Base-by-base conservation (phyloP, 495 filamentous ascomycete genomes). In the Polyplosphaeria fusca region DNA sequence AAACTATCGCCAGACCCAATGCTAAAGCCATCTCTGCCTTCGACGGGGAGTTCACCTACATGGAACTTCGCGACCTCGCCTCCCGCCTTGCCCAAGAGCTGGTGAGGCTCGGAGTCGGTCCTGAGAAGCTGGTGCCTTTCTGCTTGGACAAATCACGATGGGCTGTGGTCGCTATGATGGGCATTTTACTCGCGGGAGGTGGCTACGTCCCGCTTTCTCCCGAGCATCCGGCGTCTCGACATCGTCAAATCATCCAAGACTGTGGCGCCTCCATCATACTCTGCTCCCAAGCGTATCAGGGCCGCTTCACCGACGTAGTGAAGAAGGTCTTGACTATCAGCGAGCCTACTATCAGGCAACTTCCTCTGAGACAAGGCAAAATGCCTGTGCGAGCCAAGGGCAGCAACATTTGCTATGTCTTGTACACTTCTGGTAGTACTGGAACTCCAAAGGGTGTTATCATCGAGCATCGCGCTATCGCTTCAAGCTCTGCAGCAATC, bases 181-280 rank as follows among this genome's bases (percentile, higher is more conserved):
- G 70, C n/a, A 68, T 82, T 26, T 71, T 82, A 66, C 79, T 79
- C 47, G 69, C 80, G 11, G 79, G 80, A 25, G 76, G 67, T 5
- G 73, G 71, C 0, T 80, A 80, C 57, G 81, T 85, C 20, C 81
- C 80, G 2, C 66, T 85, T 19, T 80, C 84, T 28, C 77, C 82
- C 12, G 70, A 71, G 3, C 80, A 86, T 52, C 82, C 82, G 14
- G 65, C 65, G 9, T 66, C 71, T 42, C 76, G 83, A 2, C 65
- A 76, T 35, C 64, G 74, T n/a, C 58, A 69, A 4, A 72, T 76
- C 57, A 59, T 76, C 16, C 54, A 68, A 4, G 71, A 78, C 13
- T 71, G 74, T 23, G 51, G 56, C 1, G 71, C 74, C 0, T 71
- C 73, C n/a, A 65, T 77, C 40, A 67, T 74, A 11, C 65, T 81